These are phyloP conservation scores for Nemania bipapillata DNA, from an alignment of 2,329 filamentous ascomycete species.

Conservation along the genomic window DNA sequence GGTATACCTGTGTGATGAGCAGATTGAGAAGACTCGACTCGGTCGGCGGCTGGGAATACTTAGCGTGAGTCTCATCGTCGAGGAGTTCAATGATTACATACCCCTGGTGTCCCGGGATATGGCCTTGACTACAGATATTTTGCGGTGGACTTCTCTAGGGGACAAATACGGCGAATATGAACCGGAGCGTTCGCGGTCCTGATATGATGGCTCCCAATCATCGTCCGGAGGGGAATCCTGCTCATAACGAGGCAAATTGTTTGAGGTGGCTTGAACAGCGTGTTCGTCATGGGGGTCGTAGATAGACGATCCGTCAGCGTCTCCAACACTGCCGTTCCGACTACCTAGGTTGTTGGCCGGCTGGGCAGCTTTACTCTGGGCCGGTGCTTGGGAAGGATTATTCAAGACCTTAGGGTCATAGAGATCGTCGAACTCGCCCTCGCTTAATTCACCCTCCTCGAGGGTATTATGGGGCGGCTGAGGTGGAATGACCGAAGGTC, in stretches of 20 bases:
- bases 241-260: slow-evolving; percentile 40
- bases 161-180: slow-evolving; percentile 66
- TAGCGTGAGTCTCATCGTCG: slow-evolving; percentile 1
- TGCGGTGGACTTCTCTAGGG: slow-evolving; percentile 58
- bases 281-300: slow-evolving; percentile 47
- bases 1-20: neutral
- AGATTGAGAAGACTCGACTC: slow-evolving; percentile 17
- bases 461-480: slow-evolving; percentile 32
- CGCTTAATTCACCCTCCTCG: slow-evolving; percentile 83
- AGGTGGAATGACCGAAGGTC: slow-evolving; percentile 2
- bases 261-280: slow-evolving; percentile 41
- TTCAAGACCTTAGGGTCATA: slow-evolving; percentile 58
- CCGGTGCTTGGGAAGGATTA: slow-evolving; percentile 7
- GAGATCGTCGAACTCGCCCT: slow-evolving; percentile 72
- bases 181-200: slow-evolving; percentile 59
- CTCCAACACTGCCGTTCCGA: slow-evolving; percentile 44
- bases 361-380: slow-evolving; percentile 22
- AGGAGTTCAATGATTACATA: slow-evolving; percentile 36
- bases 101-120: slow-evolving; percentile 39
- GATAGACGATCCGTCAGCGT: slow-evolving; percentile 51
- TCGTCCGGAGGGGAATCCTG: slow-evolving; percentile 45
- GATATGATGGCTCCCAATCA: slow-evolving; percentile 46
- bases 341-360: slow-evolving; percentile 37
- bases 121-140: slow-evolving; percentile 42
- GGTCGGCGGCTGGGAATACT: slow-evolving; percentile 22